Evolutionary conservation across 805 yeast species (phyloP), one percentile per base, ranked within the genome.

Genomic region (Candida glaebosa): DNA sequence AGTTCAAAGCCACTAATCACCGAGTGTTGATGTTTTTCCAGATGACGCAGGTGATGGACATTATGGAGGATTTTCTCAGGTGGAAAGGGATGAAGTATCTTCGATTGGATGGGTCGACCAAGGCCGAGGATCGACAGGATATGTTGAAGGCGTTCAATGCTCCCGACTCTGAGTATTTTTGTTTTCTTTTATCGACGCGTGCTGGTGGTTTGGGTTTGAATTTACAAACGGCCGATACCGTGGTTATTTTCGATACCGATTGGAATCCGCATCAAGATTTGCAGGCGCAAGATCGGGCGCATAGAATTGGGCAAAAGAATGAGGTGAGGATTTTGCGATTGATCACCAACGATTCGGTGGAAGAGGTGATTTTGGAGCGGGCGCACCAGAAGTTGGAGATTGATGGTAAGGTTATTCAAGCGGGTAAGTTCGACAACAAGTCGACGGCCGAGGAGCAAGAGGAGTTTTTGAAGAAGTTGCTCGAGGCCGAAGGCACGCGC

Each of bases 211-310:
- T 86, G 53, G 95, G 95, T 57, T 73, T 86, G 55, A 86, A 86
- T 61, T 77, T 86, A 60, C 95, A 86, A 67, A 84, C 90, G 18
- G 95, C 95, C 3, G 95, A 86, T 58, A 86, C 95, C 0, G 95
- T 86, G 44, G 80, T 86, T 48, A 86, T 86, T 48, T 86, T 85
- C 58, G 95, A 86, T 60, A 84, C 91, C 12, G 95, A 86, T 67
- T 86, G 95, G 95, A 86, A 86, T 57, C 95, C 95, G 6, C 95
- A 86, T 66, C 95, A 86, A 63, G 95, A 86, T 79, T 76, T 86
- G 56, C 95, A 86, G 61, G 95, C 93, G 1, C 95, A 86, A 63
- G 95, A 86, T 63, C 75, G 95, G 70, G 95, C 95, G 1, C 95
- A 86, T 61, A 78, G 95, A 73, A 86, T 86, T 60, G 95, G 95